Evolutionary conservation across 306 rosid species (phyloP).

Genomic region (peach (Prunus persica)): DNA sequence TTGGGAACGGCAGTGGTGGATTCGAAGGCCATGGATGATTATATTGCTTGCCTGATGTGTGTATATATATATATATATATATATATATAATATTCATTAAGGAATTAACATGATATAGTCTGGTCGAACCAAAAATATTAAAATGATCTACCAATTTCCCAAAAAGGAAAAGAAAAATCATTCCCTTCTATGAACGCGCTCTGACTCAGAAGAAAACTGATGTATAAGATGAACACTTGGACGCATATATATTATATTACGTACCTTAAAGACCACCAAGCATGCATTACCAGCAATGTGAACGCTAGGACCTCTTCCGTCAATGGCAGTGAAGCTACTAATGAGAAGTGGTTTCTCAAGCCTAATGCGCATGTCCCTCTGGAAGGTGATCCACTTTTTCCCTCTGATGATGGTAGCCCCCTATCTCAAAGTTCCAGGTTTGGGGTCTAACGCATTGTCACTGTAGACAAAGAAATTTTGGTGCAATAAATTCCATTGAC

Average conservation of each 20-base stretch:
- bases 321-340: conserved; percentile 42
- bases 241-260: too few species aligned
- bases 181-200: too few species aligned
- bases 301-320: conserved; percentile 33
- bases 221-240: too few species aligned
- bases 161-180: too few species aligned
- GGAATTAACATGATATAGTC: neutral
- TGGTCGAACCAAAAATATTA: too few species aligned
- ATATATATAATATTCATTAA: too few species aligned
- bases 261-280: conserved; percentile 12
- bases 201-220: too few species aligned
- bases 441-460: conserved; percentile 31
- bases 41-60: conserved; percentile 17
- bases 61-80: too few species aligned
- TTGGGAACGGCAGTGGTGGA: conserved; percentile 39
- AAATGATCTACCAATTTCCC: too few species aligned
- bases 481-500: too few species aligned
- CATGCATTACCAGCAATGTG: conserved; percentile 39
- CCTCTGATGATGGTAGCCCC: conserved; percentile 33
- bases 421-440: conserved; percentile 31
- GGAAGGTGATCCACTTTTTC: conserved; percentile 40
- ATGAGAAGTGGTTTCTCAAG: conserved; percentile 36
- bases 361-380: conserved; percentile 23
- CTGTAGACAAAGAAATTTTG: too few species aligned
- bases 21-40: conserved; percentile 36